Base-by-base conservation (phyloP, 1,139 yeast genomes). In the Schwanniomyces etchellsii region DNA sequence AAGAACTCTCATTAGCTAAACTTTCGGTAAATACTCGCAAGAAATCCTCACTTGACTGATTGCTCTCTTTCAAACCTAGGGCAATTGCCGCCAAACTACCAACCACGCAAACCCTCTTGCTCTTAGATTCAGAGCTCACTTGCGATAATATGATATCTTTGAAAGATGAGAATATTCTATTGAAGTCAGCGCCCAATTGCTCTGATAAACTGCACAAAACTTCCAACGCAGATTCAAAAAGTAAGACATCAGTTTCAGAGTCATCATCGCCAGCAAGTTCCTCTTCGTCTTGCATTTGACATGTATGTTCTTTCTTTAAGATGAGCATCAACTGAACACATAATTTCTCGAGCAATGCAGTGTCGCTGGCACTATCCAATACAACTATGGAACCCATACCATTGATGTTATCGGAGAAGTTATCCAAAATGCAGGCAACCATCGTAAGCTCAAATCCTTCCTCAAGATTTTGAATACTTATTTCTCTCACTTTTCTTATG, bases 61-160 rank as follows among this genome's bases (percentile, higher is more conserved):
- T 78, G 40, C 74, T 57, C 24, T 68, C 55, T 52, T 81, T 79
- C 68, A 91, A 66, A 35, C 93, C 93, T 35, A 74, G 74, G 32
- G 85, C 75, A 41, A 91, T 78, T 58, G 89, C 98, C 26, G 97
- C 96, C 41, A 88, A 67, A 27, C 93, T 84, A 42, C 97, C 97
- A 44, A 86, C 76, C 28, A 93, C 81, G 31, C 85, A 73, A 27
- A 85, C 83, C 56, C 96, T 77, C 68, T 84, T 91, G 38, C 56
- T 57, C 60, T 77, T 80, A 33, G 81, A 76, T 54, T 79, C 77
- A 38, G 83, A 73, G 34, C 70, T 64, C 39, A 78, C 74, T 54
- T 81, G 76, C 33, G 74, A 55, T 40, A 74, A 60, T 36, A 91
- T 67, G 29, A 76, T 60, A 35, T 77, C 80, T 55, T 84, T 81